These are phyloP conservation scores for Chenopodium album DNA, from an alignment of 148 eudicot genomes.

Conservation along the genomic window DNA sequence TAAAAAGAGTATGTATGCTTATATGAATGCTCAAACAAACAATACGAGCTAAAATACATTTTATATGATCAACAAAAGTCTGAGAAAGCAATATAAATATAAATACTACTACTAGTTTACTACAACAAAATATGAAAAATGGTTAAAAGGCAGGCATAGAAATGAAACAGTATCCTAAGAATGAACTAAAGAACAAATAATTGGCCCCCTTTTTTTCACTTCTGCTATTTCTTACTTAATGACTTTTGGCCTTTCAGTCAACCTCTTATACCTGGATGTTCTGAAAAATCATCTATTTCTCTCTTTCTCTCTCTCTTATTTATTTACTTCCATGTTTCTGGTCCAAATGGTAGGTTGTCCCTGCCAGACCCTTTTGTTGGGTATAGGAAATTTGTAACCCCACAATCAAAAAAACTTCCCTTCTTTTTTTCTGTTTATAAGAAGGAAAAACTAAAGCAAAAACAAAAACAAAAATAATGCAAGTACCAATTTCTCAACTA, in stretches of 20 bases:
- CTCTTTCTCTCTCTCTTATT: constrained; percentile 17
- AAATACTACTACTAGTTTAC: background rate
- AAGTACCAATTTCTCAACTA: constrained; percentile 4
- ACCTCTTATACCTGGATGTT: constrained; percentile 21
- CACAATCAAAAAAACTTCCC: constrained; percentile 21
- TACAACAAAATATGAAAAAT: constrained; percentile 15
- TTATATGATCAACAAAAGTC: constrained; percentile 9
- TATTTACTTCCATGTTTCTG: constrained; percentile 30
- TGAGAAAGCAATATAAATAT: background rate
- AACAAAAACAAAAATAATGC: background rate
- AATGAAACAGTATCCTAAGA: constrained; percentile 18
- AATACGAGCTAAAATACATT: constrained; percentile 1
- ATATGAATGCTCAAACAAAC: background rate
- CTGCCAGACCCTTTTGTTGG: constrained; percentile 29
- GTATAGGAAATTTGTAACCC: constrained; percentile 26
- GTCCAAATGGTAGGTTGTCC: constrained; percentile 38
- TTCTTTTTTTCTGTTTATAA: constrained; percentile 3
- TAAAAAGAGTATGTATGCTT: background rate
- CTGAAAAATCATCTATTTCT: constrained; percentile 2
- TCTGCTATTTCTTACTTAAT: constrained; percentile 15
- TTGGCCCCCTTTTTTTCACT: constrained; percentile 11
- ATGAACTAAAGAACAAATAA: constrained; percentile 32
- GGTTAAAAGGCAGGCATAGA: constrained; percentile 18
- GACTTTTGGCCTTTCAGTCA: constrained; percentile 32
- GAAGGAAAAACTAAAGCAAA: background rate